A percentile compares a stretch with the other conserved stretches of the same genome.
phyloP scores from a whole-genome alignment of 1,139 yeast genomes.

The Suhomyces guaymorum region DNA sequence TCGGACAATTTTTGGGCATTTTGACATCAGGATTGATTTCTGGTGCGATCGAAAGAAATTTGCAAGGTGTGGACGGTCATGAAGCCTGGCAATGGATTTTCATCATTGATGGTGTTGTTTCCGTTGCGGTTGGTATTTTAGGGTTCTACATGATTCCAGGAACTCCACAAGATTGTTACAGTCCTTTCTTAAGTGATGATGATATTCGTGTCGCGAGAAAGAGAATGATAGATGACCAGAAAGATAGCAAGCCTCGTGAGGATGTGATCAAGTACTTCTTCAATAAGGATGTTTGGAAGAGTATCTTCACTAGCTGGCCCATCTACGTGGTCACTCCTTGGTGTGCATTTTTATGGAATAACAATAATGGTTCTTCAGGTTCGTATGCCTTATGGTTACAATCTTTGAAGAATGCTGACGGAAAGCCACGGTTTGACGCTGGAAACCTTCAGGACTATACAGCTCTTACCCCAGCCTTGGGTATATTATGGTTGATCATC shows the following conservation, averaged over 20 bases:
- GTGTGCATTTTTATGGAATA: constrained; percentile 30
- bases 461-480: constrained; percentile 53
- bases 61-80: constrained; percentile 50
- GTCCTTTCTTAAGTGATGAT: constrained; percentile 56
- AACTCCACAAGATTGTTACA: constrained; percentile 58
- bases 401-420: constrained; percentile 27
- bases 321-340: constrained; percentile 25
- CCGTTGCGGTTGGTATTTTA: constrained; percentile 58
- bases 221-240: constrained; percentile 48
- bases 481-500: constrained; percentile 47
- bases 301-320: constrained; percentile 27
- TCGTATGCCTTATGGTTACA: constrained; percentile 41
- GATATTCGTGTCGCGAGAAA: constrained; percentile 61
- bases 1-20: constrained; percentile 60
- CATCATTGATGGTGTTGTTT: constrained; percentile 61
- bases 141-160: constrained; percentile 69
- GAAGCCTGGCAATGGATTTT: constrained; percentile 76
- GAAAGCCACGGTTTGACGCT: constrained; percentile 25
- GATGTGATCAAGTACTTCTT: constrained; percentile 26
- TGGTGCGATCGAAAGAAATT: constrained; percentile 49
- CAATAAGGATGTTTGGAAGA: constrained; percentile 23
- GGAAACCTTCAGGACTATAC: constrained; percentile 40
- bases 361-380: constrained; percentile 49
- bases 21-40: constrained; percentile 65
- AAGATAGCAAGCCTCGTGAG: constrained; percentile 29